Base-by-base conservation (phyloP, 2,329 filamentous ascomycete genomes). In the Claviceps quebecensis region DNA sequence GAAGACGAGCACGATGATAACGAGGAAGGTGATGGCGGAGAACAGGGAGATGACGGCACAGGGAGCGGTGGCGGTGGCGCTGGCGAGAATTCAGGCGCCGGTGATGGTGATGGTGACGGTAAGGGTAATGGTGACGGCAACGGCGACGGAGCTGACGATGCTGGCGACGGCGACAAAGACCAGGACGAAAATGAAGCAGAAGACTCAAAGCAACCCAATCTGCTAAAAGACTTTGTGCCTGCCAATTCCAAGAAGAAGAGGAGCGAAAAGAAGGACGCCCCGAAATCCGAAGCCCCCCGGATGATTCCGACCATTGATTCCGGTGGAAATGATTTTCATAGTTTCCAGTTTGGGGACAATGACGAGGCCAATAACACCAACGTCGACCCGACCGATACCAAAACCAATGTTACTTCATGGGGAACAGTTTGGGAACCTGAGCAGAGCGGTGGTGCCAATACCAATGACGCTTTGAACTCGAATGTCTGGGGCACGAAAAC, bases 291-390 rank as follows among this genome's bases (percentile, higher is more conserved):
- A 17, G 55, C 58, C 16, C 60, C 63, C 19, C 58, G 64, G 2
- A 57, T 48, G 29, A 60, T 61, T 17, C 58, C 63, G 3, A 59
- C 57, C 16, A 58, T 61, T 22, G 72, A 72, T 47, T 67, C 73
- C 44, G 75, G 77, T 52, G 67, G 73, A n/a, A 65, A 66, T 48
- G 57, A 63, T 5, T 86, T 87, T 57, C 74, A 85, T 45, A 82
- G 87, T 29, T 80, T 88, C 56, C 84, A 80, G 59, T 65, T 87
- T 26, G 63, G 63, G n/a, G 76, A 81, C 56, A 80, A 83, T 52
- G 61, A 67, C 26, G 72, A 69, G n/a, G 77, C 79, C 1, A 76
- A 78, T 51, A 77, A 81, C 55, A 61, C 80, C 14, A 75, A 71
- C 54, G 74, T 81, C 58, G 75, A 74, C 48, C 63, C 69, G n/a